These are phyloP conservation scores for Rhizophagus clarus DNA, from an alignment of 192 early-diverging fungal species.

Conservation along the genomic window DNA sequence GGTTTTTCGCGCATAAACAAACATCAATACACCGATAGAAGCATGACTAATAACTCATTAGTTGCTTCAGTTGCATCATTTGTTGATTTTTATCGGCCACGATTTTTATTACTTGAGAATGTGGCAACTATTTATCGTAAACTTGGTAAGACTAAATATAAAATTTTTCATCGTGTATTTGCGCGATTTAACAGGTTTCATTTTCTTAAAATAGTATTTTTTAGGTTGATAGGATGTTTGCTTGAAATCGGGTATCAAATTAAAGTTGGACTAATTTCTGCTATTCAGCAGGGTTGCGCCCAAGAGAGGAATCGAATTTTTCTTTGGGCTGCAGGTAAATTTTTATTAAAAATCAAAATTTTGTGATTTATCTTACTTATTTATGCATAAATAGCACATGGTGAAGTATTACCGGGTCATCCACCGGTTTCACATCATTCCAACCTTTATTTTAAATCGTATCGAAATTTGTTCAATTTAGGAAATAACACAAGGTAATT, in stretches of 20 bases:
- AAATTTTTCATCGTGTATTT: neutral
- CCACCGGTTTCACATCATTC: slow-evolving; percentile 29
- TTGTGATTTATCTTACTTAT: neutral
- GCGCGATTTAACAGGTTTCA: neutral
- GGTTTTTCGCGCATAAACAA: slow-evolving; percentile 34
- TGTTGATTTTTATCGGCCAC: slow-evolving; percentile 33
- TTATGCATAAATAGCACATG: neutral
- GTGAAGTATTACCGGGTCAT: slow-evolving; percentile 17
- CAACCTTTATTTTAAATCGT: neutral
- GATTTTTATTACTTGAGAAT: slow-evolving; percentile 38
- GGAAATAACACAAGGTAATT: neutral
- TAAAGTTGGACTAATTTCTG: slow-evolving; percentile 31
- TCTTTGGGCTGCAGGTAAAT: slow-evolving; percentile 40
- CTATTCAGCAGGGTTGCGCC: slow-evolving; percentile 23
- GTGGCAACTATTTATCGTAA: slow-evolving; percentile 17
- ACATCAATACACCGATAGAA: neutral
- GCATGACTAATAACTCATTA: slow-evolving; percentile 30
- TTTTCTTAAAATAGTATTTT: slow-evolving; percentile 11
- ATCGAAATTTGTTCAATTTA: neutral
- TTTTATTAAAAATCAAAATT: neutral
- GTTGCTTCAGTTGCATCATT: slow-evolving; percentile 35
- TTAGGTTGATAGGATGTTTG: slow-evolving; percentile 27
- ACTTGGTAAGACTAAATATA: neutral
- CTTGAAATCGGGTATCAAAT: slow-evolving; percentile 37
- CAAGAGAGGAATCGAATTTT: slow-evolving; percentile 32